Evolutionary conservation across 768 basidiomycete genomes (phyloP).

Genomic region (Agrocybe praecox): DNA sequence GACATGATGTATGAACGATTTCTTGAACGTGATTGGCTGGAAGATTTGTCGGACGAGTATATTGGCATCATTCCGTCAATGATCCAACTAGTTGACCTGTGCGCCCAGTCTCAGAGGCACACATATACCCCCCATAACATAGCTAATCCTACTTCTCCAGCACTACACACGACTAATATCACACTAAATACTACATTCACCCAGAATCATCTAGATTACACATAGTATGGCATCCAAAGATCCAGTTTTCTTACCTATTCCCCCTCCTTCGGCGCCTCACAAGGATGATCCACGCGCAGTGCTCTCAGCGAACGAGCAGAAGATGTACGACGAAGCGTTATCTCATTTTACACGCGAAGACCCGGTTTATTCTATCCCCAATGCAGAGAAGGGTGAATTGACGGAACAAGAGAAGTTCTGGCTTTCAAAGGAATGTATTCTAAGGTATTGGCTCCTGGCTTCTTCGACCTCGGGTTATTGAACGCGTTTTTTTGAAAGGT

Average conservation of each 20-base stretch:
- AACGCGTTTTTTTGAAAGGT: constrained; percentile 41
- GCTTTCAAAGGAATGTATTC: constrained; percentile 77
- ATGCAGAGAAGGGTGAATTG: constrained; percentile 46
- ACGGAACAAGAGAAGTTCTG: constrained; percentile 76
- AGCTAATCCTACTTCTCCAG: background rate
- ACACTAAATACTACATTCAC: background rate
- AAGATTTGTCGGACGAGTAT: background rate
- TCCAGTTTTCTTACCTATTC: constrained; percentile 35
- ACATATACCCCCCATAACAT: background rate
- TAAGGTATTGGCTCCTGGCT: constrained; percentile 37
- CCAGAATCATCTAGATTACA: background rate
- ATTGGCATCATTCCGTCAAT: no score
- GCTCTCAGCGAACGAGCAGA: constrained; percentile 46
- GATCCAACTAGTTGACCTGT: background rate
- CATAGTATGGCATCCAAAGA: constrained; percentile 21
- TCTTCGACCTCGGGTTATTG: background rate
- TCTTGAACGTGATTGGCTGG: background rate
- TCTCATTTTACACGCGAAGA: constrained; percentile 56
- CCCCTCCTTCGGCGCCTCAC: constrained; percentile 28
- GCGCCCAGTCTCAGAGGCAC: background rate
- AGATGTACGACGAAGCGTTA: constrained; percentile 55
- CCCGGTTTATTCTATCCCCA: constrained; percentile 49
- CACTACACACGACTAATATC: background rate
- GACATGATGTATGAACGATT: no score
- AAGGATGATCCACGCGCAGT: constrained; percentile 33